These are phyloP conservation scores for Plectosphaerella cucumerina DNA, from an alignment of 2,329 filamentous ascomycete genomes.

Conservation along the genomic window DNA sequence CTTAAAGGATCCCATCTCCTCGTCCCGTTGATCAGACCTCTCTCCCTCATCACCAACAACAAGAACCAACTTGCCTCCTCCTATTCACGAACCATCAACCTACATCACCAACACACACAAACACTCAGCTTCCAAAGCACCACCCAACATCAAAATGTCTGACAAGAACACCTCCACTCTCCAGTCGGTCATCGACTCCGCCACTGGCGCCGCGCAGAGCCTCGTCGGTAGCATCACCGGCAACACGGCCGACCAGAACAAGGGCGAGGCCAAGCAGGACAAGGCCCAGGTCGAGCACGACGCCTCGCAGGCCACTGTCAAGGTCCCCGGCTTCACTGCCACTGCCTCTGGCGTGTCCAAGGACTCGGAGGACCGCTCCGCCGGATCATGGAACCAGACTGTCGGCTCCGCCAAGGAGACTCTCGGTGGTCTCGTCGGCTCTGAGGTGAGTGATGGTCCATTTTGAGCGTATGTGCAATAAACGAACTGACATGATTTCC, in stretches of 20 bases:
- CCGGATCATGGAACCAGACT: slow-evolving; percentile 83
- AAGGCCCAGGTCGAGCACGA: slow-evolving; percentile 65
- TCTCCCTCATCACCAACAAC: background rate
- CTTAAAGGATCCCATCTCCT: background rate
- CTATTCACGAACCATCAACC: background rate
- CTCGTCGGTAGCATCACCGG: slow-evolving; percentile 71
- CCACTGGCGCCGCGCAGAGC: slow-evolving; percentile 68
- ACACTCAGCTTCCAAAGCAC: background rate
- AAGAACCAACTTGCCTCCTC: fast-evolving
- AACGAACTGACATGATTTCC: background rate
- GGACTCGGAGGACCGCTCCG: slow-evolving; percentile 67
- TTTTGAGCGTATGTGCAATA: background rate
- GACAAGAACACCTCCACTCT: slow-evolving; percentile 61
- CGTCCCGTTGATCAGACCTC: too few relatives aligned
- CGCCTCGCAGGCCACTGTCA: slow-evolving; percentile 69
- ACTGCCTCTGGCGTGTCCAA: slow-evolving; percentile 65
- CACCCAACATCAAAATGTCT: slow-evolving; percentile 8
- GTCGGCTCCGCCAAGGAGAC: slow-evolving; percentile 82
- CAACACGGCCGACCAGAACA: slow-evolving; percentile 59
- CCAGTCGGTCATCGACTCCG: slow-evolving; percentile 71
- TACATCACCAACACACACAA: background rate
- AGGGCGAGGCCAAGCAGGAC: slow-evolving; percentile 62
- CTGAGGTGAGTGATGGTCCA: slow-evolving; percentile 47
- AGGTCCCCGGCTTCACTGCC: slow-evolving; percentile 68
- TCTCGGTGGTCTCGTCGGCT: slow-evolving; percentile 70